These are phyloP conservation scores for Cubamyces sp. DNA, from an alignment of 768 basidiomycete species.

Conservation along the genomic window DNA sequence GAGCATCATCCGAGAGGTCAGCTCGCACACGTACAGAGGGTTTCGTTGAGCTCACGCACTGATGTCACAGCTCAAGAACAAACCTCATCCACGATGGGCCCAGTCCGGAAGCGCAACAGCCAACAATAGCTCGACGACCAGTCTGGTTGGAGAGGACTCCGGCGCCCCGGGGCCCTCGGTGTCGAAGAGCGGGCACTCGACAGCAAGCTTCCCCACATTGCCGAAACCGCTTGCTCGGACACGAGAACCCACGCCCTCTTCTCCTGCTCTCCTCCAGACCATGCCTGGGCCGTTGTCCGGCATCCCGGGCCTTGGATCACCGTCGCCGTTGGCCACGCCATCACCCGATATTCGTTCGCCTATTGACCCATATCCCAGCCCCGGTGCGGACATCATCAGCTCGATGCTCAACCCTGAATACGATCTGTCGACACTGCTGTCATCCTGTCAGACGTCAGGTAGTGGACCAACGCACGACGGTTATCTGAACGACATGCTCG, in stretches of 20 bases:
- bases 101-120: conserved; percentile 30
- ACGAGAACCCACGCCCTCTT: conserved; percentile 11
- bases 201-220: conserved; percentile 10
- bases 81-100: conserved; percentile 69
- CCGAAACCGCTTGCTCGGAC: not conserved
- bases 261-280: conserved; percentile 16
- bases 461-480: conserved; percentile 21
- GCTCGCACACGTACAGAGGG: not conserved
- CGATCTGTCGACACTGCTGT: conserved; percentile 30
- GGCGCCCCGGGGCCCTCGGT: not conserved
- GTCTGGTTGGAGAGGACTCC: not conserved
- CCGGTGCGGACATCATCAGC: conserved; percentile 7
- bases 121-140: not conserved
- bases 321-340: conserved; percentile 31
- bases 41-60: not conserved
- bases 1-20: conserved; percentile 79
- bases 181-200: not conserved
- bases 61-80: conserved; percentile 62
- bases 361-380: conserved; percentile 14
- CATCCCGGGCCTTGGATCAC: conserved; percentile 18
- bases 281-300: conserved; percentile 2
- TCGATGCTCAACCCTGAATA: conserved; percentile 24
- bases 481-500: conserved; percentile 31
- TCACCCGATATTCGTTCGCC: conserved; percentile 30
- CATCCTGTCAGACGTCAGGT: conserved; percentile 24